Evolutionary conservation across 495 filamentous ascomycete species (phyloP), one percentile per base, ranked within the genome.

Genomic region (Aspergillus funiculosus): DNA sequence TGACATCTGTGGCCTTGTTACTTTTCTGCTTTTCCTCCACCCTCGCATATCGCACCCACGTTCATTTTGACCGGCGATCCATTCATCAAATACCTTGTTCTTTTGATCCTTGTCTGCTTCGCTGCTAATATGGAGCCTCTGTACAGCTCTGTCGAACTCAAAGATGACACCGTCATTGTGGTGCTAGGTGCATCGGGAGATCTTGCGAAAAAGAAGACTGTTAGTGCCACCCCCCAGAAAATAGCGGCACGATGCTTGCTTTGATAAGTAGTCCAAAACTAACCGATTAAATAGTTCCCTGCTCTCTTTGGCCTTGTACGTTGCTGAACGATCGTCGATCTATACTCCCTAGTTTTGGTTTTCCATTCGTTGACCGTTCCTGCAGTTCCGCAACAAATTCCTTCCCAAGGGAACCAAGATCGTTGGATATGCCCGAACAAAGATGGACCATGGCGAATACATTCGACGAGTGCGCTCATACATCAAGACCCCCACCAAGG

Each of bases 161-260:
- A 95, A 76, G 87, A 97, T 61, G 91, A 97, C 78, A 99, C 94
- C 51, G 77, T 92, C 62, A 94, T 99, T 66, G 82, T 99, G 50
- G 92, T 99, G 57, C 82, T 99, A 48, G 92, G 92, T 59, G 92
- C 92, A 43, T 97, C 94, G 13, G 92, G 92, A 44, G 92, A 99
- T 76, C 76, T 99, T 32, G 92, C 94, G 22, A 97, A 97, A 77
- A 98, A 98, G 83, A 98, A 98, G 80, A 98, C 92, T 14, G 90
- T 95, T 68, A 58, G 87, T 74, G 24, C 31, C 44, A 32, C 41
- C 38, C 48, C 36, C 45, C 43, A 52, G 34, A 24, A n/a, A n/a
- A n/a, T n/a, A n/a, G n/a, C n/a, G n/a, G 24, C 24, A 25, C 26
- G 21, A 18, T 21, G 11, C 18, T 2, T 20, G 2, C 8, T 52